Evolutionary conservation across 2,329 filamentous ascomycete species (phyloP).

Genomic region (Exophiala xenobiotica): DNA sequence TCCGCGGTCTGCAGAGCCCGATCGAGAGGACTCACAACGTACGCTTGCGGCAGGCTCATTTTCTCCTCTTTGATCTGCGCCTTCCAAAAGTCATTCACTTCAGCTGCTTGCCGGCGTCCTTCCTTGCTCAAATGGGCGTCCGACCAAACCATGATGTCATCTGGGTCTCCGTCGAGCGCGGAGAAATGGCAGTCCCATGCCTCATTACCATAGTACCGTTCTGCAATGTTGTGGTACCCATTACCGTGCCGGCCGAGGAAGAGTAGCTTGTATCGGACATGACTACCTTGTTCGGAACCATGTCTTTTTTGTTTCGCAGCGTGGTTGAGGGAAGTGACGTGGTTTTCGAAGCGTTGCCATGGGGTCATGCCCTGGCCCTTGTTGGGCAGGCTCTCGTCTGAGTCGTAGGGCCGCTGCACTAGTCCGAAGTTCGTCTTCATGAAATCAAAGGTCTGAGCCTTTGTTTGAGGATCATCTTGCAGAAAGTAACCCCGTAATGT

Average conservation of each 20-base stretch:
- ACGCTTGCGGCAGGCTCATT: conserved; percentile 55
- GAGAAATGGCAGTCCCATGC: conserved; percentile 64
- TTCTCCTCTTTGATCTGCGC: conserved; percentile 46
- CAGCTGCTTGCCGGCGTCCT: conserved; percentile 54
- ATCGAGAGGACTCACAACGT: conserved; percentile 59
- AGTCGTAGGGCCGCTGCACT: conserved; percentile 46
- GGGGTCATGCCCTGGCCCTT: conserved; percentile 43
- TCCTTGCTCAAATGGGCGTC: conserved; percentile 58
- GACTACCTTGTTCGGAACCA: background rate
- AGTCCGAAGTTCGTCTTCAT: conserved; percentile 48
- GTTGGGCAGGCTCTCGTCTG: conserved; percentile 34
- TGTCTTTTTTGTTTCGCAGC: conserved; percentile 29
- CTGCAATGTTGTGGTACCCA: conserved; percentile 62
- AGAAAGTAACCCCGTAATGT: conserved; percentile 29
- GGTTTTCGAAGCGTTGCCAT: conserved; percentile 56
- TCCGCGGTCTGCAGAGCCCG: conserved; percentile 58
- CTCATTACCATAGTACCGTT: conserved; percentile 57
- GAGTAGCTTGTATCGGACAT: conserved; percentile 54
- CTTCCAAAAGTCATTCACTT: conserved; percentile 50
- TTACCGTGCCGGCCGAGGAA: conserved; percentile 63
- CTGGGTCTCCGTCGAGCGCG: conserved; percentile 51
- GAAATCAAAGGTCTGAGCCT: conserved; percentile 49
- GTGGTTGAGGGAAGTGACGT: conserved; percentile 49
- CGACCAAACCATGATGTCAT: conserved; percentile 55
- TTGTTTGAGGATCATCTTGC: conserved; percentile 50